Percentiles rank a stretch among this genome's conserved stretches.
Evolutionary conservation across 805 yeast species (phyloP).

Genomic region (Schwanniomyces vanrijiae): DNA sequence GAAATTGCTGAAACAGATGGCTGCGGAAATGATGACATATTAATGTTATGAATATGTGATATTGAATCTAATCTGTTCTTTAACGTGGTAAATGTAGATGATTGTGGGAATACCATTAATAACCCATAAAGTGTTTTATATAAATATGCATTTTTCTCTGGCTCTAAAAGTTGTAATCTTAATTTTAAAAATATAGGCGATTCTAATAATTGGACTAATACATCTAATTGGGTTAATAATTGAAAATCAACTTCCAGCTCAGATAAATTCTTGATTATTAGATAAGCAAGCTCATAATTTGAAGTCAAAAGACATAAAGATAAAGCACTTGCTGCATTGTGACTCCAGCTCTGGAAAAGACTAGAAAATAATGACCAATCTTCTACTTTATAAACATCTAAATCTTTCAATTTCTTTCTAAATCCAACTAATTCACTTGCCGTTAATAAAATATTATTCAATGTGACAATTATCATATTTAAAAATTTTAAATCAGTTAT

Average conservation of each 20-base stretch:
- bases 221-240: slow-evolving; percentile 81
- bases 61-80: slow-evolving; percentile 72
- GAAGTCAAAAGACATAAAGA: slow-evolving; percentile 84
- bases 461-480: slow-evolving; percentile 78
- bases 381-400: slow-evolving; percentile 52
- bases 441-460: slow-evolving; percentile 82
- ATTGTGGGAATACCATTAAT: slow-evolving; percentile 91
- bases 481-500: slow-evolving; percentile 62
- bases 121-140: slow-evolving; percentile 90
- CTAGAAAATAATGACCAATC: slow-evolving; percentile 72
- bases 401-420: slow-evolving; percentile 59
- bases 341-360: slow-evolving; percentile 88
- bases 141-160: slow-evolving; percentile 74
- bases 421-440: slow-evolving; percentile 76
- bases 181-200: slow-evolving; percentile 88
- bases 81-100: slow-evolving; percentile 81
- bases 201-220: slow-evolving; percentile 85
- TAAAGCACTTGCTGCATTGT: slow-evolving; percentile 84
- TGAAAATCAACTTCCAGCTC: slow-evolving; percentile 79
- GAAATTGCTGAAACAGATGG: background rate
- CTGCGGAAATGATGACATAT: slow-evolving; percentile 4
- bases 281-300: slow-evolving; percentile 82
- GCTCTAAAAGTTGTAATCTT: slow-evolving; percentile 85
- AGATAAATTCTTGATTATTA: slow-evolving; percentile 77
- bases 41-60: slow-evolving; percentile 34